A percentile compares a stretch with the other conserved stretches of the same genome.
Evolutionary conservation across 768 basidiomycete genomes (phyloP).

Genomic region (Trichaptum fuscoviolaceum): DNA sequence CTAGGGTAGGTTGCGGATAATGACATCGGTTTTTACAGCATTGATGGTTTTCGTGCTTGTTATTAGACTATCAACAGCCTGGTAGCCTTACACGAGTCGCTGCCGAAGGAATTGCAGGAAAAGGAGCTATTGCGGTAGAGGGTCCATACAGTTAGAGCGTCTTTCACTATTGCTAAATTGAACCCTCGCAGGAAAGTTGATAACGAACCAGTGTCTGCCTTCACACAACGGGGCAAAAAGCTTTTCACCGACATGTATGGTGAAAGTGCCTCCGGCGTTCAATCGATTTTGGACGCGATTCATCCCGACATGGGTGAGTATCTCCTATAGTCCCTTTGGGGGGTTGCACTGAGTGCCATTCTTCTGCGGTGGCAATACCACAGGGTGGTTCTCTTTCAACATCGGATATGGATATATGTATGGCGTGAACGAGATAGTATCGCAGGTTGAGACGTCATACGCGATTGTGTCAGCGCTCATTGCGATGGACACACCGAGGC

Average conservation of each 20-base stretch:
- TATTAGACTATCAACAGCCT: slow-evolving; percentile 54
- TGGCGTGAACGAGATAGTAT: slow-evolving; percentile 40
- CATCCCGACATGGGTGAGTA: slow-evolving; percentile 62
- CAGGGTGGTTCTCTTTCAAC: slow-evolving; percentile 51
- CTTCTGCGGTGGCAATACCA: too few species aligned
- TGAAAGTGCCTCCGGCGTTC: slow-evolving; percentile 44
- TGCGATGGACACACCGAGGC: slow-evolving; percentile 54
- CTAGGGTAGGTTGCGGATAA: slow-evolving; percentile 38
- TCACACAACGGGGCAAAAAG: slow-evolving; percentile 34
- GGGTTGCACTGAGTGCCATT: too few species aligned
- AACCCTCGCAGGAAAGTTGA: slow-evolving; percentile 1
- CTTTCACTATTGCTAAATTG: neutral
- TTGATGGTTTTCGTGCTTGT: too few species aligned
- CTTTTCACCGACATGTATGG: slow-evolving; percentile 52
- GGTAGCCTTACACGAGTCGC: slow-evolving; percentile 42
- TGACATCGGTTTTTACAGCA: slow-evolving; percentile 5
- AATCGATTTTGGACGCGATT: slow-evolving; percentile 39
- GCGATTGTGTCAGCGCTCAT: slow-evolving; percentile 56
- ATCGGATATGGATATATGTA: slow-evolving; percentile 58
- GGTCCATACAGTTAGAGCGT: slow-evolving; percentile 1
- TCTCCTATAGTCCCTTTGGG: too few species aligned
- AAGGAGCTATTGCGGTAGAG: slow-evolving; percentile 40
- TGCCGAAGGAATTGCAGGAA: slow-evolving; percentile 48
- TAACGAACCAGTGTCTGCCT: slow-evolving; percentile 23
- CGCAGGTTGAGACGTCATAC: slow-evolving; percentile 53